These are phyloP conservation scores for Fraxinus angustifolia DNA, from an alignment of 305 asterid genomes.

Conservation along the genomic window DNA sequence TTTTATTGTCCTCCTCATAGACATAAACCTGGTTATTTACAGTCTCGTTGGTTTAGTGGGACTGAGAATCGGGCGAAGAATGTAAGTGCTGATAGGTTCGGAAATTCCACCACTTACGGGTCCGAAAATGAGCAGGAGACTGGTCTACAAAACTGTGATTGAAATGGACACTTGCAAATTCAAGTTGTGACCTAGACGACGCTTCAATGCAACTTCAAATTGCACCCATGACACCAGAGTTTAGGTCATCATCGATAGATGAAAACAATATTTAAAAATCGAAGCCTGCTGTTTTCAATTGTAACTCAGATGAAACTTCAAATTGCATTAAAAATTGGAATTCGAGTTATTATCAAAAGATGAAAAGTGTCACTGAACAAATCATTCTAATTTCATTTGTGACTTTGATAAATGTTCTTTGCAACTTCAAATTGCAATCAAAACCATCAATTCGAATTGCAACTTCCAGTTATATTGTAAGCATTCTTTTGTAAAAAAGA, in stretches of 20 bases:
- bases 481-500: too few relatives aligned
- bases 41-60: too few relatives aligned
- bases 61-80: too few relatives aligned
- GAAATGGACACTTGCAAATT: not conserved
- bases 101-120: too few relatives aligned
- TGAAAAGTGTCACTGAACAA: not conserved
- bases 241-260: not conserved
- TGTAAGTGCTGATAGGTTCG: too few relatives aligned
- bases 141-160: too few relatives aligned
- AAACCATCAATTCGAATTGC: not conserved
- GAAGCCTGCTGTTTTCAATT: not conserved
- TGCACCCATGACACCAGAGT: not conserved
- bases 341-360: not conserved
- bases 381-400: not conserved
- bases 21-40: too few relatives aligned
- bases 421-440: not conserved
- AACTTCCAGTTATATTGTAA: not conserved
- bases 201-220: not conserved
- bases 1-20: not conserved
- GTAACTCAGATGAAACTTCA: not conserved
- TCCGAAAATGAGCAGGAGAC: not conserved
- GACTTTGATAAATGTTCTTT: too few relatives aligned
- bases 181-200: not conserved
- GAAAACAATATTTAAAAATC: not conserved
- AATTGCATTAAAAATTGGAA: not conserved